Percentiles rank a stretch among this genome's conserved stretches.
Conservation (phyloP, 495 filamentous ascomycete genomes). For the Aspergillus leporis region DNA sequence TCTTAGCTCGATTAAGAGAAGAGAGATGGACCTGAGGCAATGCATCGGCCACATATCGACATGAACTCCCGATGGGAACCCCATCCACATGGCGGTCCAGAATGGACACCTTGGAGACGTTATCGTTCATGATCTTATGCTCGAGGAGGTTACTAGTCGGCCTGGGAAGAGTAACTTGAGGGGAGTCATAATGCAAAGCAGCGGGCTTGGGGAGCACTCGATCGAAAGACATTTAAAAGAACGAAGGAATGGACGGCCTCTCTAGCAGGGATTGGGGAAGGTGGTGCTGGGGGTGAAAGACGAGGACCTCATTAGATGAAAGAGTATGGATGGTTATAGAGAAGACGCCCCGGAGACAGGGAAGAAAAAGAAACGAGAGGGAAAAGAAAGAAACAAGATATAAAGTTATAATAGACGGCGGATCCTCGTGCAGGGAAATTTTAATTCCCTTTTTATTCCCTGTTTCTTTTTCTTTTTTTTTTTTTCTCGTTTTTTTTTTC, state of each 20-base stretch:
- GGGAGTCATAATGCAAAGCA: conserved; percentile 47
- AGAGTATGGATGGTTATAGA: conserved; percentile 17
- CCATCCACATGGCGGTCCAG: conserved; percentile 17
- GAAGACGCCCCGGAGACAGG: conserved; percentile 15
- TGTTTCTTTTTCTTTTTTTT: conserved; percentile 7
- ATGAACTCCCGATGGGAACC: conserved; percentile 13
- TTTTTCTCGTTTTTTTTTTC: conserved; percentile 10
- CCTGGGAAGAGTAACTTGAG: conserved; percentile 32
- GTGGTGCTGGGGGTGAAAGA: conserved; percentile 20
- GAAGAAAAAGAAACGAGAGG: conserved; percentile 17
- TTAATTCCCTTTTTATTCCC: conserved; percentile 1
- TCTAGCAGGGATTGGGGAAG: conserved; percentile 10
- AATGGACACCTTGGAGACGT: conserved; percentile 25
- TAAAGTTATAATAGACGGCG: conserved; percentile 17
- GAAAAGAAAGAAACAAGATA: conserved; percentile 20
- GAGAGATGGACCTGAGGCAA: conserved; percentile 35
- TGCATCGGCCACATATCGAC: conserved; percentile 28
- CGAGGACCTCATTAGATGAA: conserved; percentile 13
- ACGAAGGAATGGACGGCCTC: conserved; percentile 18
- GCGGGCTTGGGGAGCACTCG: conserved; percentile 54
- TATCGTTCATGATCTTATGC: conserved; percentile 54
- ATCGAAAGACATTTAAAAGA: conserved; percentile 55
- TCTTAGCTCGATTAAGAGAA: conserved; percentile 29
- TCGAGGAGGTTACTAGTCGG: conserved; percentile 45
- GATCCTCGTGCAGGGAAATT: conserved; percentile 5